Evolutionary conservation across 2,329 filamentous ascomycete species (phyloP).

Genomic region (Fusarium virguliforme): DNA sequence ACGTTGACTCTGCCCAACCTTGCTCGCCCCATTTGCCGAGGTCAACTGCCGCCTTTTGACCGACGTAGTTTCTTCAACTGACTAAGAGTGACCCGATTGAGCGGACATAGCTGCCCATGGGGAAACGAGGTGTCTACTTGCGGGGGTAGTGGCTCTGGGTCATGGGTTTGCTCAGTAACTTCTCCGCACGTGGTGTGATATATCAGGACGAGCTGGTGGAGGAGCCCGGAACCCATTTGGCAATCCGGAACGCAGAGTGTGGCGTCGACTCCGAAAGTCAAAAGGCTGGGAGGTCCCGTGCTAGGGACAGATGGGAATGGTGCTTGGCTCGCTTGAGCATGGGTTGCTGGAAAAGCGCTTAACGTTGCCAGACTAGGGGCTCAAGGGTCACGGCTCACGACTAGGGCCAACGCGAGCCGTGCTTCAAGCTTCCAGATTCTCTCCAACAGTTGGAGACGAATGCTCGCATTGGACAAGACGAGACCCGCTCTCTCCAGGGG

Average conservation of each 20-base stretch:
- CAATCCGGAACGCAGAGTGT: constrained; percentile 11
- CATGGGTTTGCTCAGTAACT: neutral
- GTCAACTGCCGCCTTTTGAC: constrained; percentile 9
- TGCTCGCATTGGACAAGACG: neutral
- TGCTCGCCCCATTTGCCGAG: neutral
- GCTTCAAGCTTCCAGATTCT: constrained; percentile 11
- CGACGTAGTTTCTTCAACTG: neutral
- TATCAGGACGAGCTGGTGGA: constrained; percentile 6
- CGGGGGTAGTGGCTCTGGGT: neutral
- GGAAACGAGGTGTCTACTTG: constrained; percentile 5
- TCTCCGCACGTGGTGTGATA: constrained; percentile 12
- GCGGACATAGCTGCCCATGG: constrained; percentile 11
- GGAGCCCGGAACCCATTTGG: constrained; percentile 10
- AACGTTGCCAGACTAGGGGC: neutral
- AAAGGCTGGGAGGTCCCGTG: neutral
- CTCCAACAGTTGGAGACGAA: neutral
- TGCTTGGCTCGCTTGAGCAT: neutral
- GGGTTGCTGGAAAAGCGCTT: constrained; percentile 2
- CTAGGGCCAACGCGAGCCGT: constrained; percentile 6
- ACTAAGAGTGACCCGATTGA: constrained; percentile 14
- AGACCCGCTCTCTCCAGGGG: neutral
- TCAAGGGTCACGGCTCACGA: neutral
- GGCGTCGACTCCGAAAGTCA: neutral
- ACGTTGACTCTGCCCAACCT: neutral
- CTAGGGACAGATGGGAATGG: neutral